A percentile compares a stretch with the other conserved stretches of the same genome.
Conservation (phyloP, 805 yeast species). For the Blastobotrys chiropterorum region DNA sequence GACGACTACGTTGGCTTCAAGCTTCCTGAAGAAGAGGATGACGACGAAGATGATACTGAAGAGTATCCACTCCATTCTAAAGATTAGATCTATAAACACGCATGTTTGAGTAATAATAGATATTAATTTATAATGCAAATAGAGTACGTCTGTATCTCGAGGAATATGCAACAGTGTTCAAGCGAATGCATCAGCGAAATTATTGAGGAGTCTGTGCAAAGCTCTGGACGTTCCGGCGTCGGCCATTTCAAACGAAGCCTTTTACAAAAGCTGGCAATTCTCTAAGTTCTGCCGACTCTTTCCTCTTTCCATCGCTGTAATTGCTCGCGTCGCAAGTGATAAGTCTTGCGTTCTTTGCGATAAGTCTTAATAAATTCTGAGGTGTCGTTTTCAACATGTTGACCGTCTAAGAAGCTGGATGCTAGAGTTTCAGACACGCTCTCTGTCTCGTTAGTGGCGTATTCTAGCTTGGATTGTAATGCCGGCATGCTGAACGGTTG, state of each 20-base stretch:
- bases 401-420: slow-evolving; percentile 24
- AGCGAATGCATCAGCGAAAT: too few relatives aligned
- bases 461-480: slow-evolving; percentile 29
- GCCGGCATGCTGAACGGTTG: slow-evolving; percentile 36
- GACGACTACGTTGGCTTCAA: slow-evolving; percentile 62
- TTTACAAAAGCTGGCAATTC: too few relatives aligned
- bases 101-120: neutral
- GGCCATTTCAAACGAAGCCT: too few relatives aligned
- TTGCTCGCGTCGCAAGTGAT: slow-evolving; percentile 43
- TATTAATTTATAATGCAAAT: neutral
- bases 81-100: slow-evolving; percentile 1
- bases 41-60: slow-evolving; percentile 28
- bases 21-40: slow-evolving; percentile 35
- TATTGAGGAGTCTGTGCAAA: too few relatives aligned
- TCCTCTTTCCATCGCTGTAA: slow-evolving; percentile 43
- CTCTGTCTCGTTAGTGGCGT: slow-evolving; percentile 30
- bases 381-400: slow-evolving; percentile 11
- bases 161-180: too few relatives aligned
- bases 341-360: slow-evolving; percentile 36
- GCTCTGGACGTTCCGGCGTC: too few relatives aligned
- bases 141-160: neutral
- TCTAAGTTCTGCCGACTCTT: slow-evolving; percentile 24
- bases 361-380: slow-evolving; percentile 39
- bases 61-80: slow-evolving; percentile 17
- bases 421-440: slow-evolving; percentile 32